These are phyloP conservation scores for Coemansia sp. DNA, from an alignment of 192 early-diverging fungal species.

Conservation along the genomic window DNA sequence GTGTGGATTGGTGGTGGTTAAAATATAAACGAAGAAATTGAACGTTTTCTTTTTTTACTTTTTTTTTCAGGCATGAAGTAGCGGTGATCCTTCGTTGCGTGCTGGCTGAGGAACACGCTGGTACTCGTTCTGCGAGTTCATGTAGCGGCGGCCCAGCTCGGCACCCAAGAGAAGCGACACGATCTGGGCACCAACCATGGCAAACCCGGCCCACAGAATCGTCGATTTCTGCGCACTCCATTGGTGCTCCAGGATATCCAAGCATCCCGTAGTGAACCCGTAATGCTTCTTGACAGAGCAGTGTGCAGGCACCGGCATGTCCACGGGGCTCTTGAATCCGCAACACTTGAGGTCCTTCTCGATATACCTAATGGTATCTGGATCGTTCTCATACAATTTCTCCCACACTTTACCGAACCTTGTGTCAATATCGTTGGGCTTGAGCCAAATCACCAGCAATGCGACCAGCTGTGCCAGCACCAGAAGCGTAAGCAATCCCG, in stretches of 20 bases:
- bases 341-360: conserved; percentile 58
- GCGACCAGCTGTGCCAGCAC: conserved; percentile 25
- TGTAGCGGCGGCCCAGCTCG: conserved; percentile 43
- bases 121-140: conserved; percentile 21
- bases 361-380: conserved; percentile 44
- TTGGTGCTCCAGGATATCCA: conserved; percentile 20
- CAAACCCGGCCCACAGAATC: conserved; percentile 25
- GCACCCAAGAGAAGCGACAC: conserved; percentile 40
- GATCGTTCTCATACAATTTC: conserved; percentile 55
- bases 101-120: conserved; percentile 30
- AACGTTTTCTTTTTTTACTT: neutral
- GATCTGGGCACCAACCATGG: conserved; percentile 38
- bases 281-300: conserved; percentile 45
- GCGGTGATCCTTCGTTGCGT: conserved; percentile 26
- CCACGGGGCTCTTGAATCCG: conserved; percentile 48
- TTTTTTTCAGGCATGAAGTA: conserved; percentile 19
- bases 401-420: conserved; percentile 54
- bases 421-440: conserved; percentile 37
- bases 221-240: conserved; percentile 20
- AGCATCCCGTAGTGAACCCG: conserved; percentile 33
- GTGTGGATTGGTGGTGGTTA: no score
- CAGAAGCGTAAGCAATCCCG: conserved; percentile 33
- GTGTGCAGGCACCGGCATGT: conserved; percentile 49
- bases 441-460: conserved; percentile 28
- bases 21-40: no score